Conservation (phyloP, 1,284 basidiomycete species). For the Inonotus hispidus region DNA sequence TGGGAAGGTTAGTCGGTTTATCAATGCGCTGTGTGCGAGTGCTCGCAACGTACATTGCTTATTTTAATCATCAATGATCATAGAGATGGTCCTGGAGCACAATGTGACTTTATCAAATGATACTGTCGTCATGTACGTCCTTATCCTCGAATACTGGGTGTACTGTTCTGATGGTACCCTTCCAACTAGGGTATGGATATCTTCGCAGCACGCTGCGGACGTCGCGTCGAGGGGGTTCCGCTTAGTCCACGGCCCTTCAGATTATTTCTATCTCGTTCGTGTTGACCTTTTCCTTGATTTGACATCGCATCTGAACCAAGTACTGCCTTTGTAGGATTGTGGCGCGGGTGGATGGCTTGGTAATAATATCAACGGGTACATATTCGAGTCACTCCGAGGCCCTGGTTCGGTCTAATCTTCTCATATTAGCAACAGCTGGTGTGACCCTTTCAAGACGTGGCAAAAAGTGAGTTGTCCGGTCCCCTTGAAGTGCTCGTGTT, state of each 20-base stretch:
- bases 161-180: neutral
- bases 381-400: neutral
- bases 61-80: neutral
- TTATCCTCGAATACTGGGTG: constrained; percentile 26
- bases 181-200: constrained; percentile 54
- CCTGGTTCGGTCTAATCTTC: neutral
- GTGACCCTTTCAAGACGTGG: constrained; percentile 77
- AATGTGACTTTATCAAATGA: constrained; percentile 57
- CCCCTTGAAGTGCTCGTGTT: neutral
- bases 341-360: constrained; percentile 79
- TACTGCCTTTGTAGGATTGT: constrained; percentile 39
- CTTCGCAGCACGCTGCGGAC: constrained; percentile 49
- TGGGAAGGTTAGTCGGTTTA: constrained; percentile 52
- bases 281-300: constrained; percentile 31
- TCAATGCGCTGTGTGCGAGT: constrained; percentile 29
- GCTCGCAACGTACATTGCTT: constrained; percentile 21
- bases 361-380: constrained; percentile 35
- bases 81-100: constrained; percentile 67
- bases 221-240: constrained; percentile 57
- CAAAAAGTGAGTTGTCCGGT: constrained; percentile 30
- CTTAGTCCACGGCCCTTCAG: constrained; percentile 62
- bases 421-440: constrained; percentile 43
- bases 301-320: constrained; percentile 5
- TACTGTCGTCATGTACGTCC: constrained; percentile 56
- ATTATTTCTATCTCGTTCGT: constrained; percentile 71